Base-by-base conservation (phyloP, 1,284 basidiomycete genomes). In the Marasmius sp. region DNA sequence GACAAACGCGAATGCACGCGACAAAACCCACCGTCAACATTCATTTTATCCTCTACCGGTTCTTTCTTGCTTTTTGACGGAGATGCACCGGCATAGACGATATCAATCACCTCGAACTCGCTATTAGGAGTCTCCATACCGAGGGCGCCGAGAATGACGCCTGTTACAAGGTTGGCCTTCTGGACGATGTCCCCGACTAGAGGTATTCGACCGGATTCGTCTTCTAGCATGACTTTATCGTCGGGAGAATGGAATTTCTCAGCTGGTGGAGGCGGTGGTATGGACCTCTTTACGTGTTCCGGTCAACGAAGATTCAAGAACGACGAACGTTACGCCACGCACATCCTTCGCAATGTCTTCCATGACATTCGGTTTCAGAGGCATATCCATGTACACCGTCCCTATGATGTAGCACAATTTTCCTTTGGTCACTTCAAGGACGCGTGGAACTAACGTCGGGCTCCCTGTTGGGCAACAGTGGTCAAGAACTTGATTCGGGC, bases 381-480 rank as follows among this genome's bases (percentile, higher is more conserved):
- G 93, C 97, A 99, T 98, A 64, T 97, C 93, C 85, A 97, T 91
- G 75, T 98, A 99, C 1, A 98, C 87, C 0, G 97, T 99, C 2
- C 97, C 97, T 61, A 97, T 81, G 64, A 99, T 86, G 74, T 92
- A 98, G 75, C 94, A 97, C 57, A 97, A 77, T 67, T 92, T 81
- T 0, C 90, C 90, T 68, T 93, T 92, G 56, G 88, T 80, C 3
- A 99, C 88, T 61, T 99, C 96, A 4, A 99, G 85, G 6, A 98
- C 93, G 39, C 95, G 85, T 16, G 90, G 86, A 22, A 97, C 85
- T 43, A 92, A 83, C 8, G 85, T 77, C 0, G 95, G 93, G 38
- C 85, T 82, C 8, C 87, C 92, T 93, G 65, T 11, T 37, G 22
- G 48, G 36, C 50, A 36, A 16, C 12, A 57, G 41, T 58, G 27